These are phyloP conservation scores for Paramarasmius palmivorus DNA, from an alignment of 1,284 basidiomycete species.

Conservation along the genomic window DNA sequence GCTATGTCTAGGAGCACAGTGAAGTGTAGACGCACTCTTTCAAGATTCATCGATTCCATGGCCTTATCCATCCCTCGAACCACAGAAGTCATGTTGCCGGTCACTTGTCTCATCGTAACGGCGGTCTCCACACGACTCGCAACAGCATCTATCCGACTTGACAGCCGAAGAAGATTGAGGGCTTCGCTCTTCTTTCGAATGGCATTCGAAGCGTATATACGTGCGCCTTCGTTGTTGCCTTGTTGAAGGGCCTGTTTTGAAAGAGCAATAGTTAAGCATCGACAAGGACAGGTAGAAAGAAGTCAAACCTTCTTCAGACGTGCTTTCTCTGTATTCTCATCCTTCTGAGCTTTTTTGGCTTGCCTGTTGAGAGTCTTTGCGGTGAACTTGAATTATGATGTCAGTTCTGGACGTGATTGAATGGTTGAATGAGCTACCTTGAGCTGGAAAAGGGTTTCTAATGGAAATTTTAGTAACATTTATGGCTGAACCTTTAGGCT, in stretches of 20 bases:
- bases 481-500: conserved; percentile 32
- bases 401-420: conserved; percentile 13
- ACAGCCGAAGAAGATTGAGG: conserved; percentile 85
- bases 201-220: conserved; percentile 98
- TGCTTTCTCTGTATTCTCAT: conserved; percentile 83
- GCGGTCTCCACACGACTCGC: conserved; percentile 98
- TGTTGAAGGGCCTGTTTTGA: conserved; percentile 85
- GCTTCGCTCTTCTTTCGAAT: conserved; percentile 98
- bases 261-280: neutral
- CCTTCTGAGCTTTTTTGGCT: conserved; percentile 95
- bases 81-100: conserved; percentile 94
- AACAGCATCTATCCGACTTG: conserved; percentile 94
- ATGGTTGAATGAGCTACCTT: conserved; percentile 55
- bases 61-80: conserved; percentile 99
- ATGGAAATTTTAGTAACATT: conserved; percentile 13
- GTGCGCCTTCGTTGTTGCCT: conserved; percentile 96
- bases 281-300: conserved; percentile 5
- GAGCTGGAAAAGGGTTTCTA: conserved; percentile 94
- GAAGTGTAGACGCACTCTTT: conserved; percentile 62
- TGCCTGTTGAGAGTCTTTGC: conserved; percentile 91
- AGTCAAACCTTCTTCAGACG: conserved; percentile 83
- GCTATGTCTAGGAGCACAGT: conserved; percentile 1
- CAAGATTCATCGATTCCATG: conserved; percentile 99
- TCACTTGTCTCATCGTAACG: conserved; percentile 94
- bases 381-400: conserved; percentile 70